phyloP scores from a whole-genome alignment of 2,329 filamentous ascomycete genomes.

The Mycocentrospora acerina region DNA sequence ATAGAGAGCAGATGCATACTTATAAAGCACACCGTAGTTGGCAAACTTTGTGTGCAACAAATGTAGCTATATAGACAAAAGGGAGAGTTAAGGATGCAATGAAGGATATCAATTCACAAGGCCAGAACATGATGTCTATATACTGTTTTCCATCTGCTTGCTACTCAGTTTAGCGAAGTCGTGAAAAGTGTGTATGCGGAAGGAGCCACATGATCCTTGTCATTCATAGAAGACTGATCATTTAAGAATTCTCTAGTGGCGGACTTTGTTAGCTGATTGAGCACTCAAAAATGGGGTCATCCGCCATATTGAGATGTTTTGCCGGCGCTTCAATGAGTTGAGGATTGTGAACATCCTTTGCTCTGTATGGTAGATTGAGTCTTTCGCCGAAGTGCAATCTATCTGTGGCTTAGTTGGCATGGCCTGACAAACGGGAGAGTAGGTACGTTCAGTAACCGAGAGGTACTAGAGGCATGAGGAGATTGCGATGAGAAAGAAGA shows the following conservation, averaged over 20 bases:
- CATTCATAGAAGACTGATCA: slow-evolving; percentile 4
- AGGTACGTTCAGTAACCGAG: slow-evolving; percentile 8
- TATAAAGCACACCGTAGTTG: slow-evolving; percentile 1
- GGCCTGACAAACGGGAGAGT: no score
- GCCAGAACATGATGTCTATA: slow-evolving; percentile 9
- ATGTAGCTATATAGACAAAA: not conserved
- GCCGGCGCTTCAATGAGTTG: no score
- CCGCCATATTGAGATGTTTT: slow-evolving; percentile 10
- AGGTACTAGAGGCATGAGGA: slow-evolving; percentile 11
- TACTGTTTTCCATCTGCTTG: slow-evolving; percentile 3
- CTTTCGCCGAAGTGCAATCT: no score
- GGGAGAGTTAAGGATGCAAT: not conserved
- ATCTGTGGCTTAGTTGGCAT: no score
- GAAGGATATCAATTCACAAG: not conserved
- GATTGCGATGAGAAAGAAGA: slow-evolving; percentile 5
- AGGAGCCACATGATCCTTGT: slow-evolving; percentile 4
- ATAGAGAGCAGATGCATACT: slow-evolving; percentile 28
- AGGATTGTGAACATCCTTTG: not conserved
- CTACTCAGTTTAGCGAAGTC: slow-evolving; percentile 4
- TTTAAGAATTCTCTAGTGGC: slow-evolving; percentile 16
- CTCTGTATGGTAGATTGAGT: slow-evolving; percentile 1
- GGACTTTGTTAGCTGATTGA: slow-evolving; percentile 5
- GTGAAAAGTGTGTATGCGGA: slow-evolving; percentile 3
- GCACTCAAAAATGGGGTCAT: slow-evolving; percentile 13
- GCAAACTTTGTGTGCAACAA: not conserved